Base-by-base conservation (phyloP, 2,329 filamentous ascomycete species). In the Aspergillus amoenus region DNA sequence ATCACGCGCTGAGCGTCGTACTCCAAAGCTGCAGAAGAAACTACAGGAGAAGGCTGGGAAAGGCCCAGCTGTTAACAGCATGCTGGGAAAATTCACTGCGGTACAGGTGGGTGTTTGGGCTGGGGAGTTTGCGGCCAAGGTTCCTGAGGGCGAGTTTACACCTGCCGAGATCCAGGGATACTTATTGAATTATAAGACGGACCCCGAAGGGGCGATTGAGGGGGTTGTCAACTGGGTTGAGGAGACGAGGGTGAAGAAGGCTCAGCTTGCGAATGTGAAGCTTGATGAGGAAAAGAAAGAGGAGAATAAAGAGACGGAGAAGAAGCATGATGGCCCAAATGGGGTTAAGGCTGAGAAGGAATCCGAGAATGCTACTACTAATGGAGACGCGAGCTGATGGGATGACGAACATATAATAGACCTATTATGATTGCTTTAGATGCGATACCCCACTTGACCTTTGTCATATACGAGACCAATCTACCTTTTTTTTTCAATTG, bases 101-200 rank as follows among this genome's bases (percentile, higher is more conserved):
- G 48, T 62, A 5, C 61, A 64, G 11, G 66, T 76, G 22, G 22
- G 34, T 1, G 30, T 32, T 1, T 56, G 75, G 43, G 70, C 72
- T 0, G 57, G 50, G 4, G 59, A 70, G 17, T 78, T 77, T 54
- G 67, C 71, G 0, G 63, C 65, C 9, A 44, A 59, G 6, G 57
- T 77, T 15, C 74, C 75, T 1, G 59, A 57, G 4, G 67, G 64
- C 1, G 67, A 74, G 32, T 72, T 77, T 52, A 73, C 73, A 0
- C 71, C 74, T 21, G 75, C 74, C 12, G 73, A 77, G 63, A 72
- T 77, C 18, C 75, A 78, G 61, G 74, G 73, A 3, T 75, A 73
- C 59, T 64, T 78, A 8, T 64, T 78, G 4, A 68, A 69, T 27
- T 60, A 76, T 44, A 76, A 74, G 61, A 62, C 64, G 11, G 57